Percentiles rank a stretch among this genome's conserved stretches.
phyloP scores from a whole-genome alignment of 73 alveolate genomes.

The Paramecium sexaurelia region DNA sequence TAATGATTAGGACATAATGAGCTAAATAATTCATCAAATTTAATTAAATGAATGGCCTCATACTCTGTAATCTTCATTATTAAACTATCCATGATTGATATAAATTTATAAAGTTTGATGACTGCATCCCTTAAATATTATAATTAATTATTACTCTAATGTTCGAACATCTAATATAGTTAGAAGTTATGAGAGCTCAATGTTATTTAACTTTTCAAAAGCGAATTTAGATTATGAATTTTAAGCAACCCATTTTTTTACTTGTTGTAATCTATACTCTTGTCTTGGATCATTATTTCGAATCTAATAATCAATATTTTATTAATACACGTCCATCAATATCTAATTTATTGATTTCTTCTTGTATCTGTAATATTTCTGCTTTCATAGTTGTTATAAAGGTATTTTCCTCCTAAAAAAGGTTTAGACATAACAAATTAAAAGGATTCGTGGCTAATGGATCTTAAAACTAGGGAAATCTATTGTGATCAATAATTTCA shows the following conservation, averaged over 20 bases:
- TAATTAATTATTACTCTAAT: background rate
- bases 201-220: background rate
- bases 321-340: constrained; percentile 40
- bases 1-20: background rate
- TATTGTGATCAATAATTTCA: background rate
- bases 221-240: background rate
- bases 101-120: background rate
- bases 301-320: background rate
- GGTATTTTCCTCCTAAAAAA: constrained; percentile 11
- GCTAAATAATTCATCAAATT: constrained; percentile 29
- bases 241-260: constrained; percentile 37
- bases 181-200: background rate
- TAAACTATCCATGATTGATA: background rate
- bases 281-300: constrained; percentile 31
- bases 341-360: constrained; percentile 43
- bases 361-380: background rate
- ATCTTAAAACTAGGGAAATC: constrained; percentile 40
- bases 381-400: constrained; percentile 25
- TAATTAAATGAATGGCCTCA: background rate
- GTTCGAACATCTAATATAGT: background rate
- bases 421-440: background rate
- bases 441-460: constrained; percentile 14
- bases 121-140: constrained; percentile 5
- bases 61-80: constrained; percentile 10
- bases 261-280: constrained; percentile 13